Evolutionary conservation across 768 basidiomycete species (phyloP).

Genomic region (Bullera alba): DNA sequence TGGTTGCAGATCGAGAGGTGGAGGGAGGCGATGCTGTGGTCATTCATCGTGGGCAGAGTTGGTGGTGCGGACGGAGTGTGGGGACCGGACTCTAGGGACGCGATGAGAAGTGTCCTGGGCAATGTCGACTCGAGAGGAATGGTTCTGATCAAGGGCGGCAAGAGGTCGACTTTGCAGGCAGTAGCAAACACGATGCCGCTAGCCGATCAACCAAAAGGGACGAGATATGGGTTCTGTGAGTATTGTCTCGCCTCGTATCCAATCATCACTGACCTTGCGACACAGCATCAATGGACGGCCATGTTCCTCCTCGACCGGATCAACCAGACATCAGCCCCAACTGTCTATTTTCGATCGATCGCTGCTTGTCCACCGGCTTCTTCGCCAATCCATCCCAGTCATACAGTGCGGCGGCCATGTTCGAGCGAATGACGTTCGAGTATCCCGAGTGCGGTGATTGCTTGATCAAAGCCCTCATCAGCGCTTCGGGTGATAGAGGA

Average conservation of each 20-base stretch:
- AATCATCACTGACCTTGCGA: too few species aligned
- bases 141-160: background rate
- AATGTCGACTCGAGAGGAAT: background rate
- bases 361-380: slow-evolving; percentile 27
- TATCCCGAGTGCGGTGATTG: slow-evolving; percentile 42
- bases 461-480: slow-evolving; percentile 36
- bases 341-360: slow-evolving; percentile 1
- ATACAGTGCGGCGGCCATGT: slow-evolving; percentile 26
- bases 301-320: slow-evolving; percentile 21
- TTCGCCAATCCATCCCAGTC: slow-evolving; percentile 5
- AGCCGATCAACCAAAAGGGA: too few species aligned
- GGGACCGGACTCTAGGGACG: slow-evolving; percentile 19
- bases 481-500: slow-evolving; percentile 29
- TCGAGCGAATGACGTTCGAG: slow-evolving; percentile 35
- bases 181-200: background rate
- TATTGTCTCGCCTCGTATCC: too few species aligned
- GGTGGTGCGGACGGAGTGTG: slow-evolving; percentile 27
- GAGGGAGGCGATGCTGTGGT: slow-evolving; percentile 44
- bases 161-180: background rate
- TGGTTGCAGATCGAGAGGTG: slow-evolving; percentile 40
- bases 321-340: background rate
- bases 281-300: slow-evolving; percentile 41
- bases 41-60: slow-evolving; percentile 34
- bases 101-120: slow-evolving; percentile 18
- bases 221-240: too few species aligned